Percentiles rank a stretch among this genome's conserved stretches.
phyloP scores from a whole-genome alignment of 2,329 filamentous ascomycete species.

The Diplocarpon mali region DNA sequence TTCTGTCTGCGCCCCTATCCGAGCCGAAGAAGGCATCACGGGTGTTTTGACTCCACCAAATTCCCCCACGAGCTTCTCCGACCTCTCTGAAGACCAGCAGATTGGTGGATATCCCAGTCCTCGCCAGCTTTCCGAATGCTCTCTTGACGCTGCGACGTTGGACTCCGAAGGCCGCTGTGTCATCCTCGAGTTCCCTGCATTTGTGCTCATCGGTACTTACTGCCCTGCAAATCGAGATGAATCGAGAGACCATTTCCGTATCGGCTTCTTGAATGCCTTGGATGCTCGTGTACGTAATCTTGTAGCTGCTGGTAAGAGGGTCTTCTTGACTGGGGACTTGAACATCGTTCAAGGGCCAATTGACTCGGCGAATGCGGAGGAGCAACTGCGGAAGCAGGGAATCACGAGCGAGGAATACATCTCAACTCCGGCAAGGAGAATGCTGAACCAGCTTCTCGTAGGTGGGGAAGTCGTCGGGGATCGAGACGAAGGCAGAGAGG shows the following conservation, averaged over 20 bases:
- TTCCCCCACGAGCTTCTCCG: slow-evolving; percentile 58
- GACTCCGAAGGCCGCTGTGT: slow-evolving; percentile 91
- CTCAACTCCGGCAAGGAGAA: slow-evolving; percentile 56
- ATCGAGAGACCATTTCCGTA: slow-evolving; percentile 68
- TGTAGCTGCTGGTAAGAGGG: slow-evolving; percentile 65
- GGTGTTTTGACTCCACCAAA: slow-evolving; percentile 67
- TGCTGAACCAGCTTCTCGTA: slow-evolving; percentile 79
- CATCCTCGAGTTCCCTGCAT: slow-evolving; percentile 85
- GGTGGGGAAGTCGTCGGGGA: slow-evolving; percentile 57
- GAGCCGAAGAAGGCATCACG: slow-evolving; percentile 87
- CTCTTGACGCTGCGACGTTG: slow-evolving; percentile 58
- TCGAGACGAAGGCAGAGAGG: slow-evolving; percentile 57
- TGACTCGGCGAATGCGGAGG: slow-evolving; percentile 65
- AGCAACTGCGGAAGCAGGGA: slow-evolving; percentile 59
- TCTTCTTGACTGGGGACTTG: slow-evolving; percentile 78
- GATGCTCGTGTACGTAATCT: slow-evolving; percentile 82
- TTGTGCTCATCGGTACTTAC: slow-evolving; percentile 88
- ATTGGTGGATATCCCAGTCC: slow-evolving; percentile 81
- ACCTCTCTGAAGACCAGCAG: slow-evolving; percentile 60
- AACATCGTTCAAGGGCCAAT: slow-evolving; percentile 58
- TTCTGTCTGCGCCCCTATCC: slow-evolving; percentile 70
- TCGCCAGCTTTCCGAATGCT: slow-evolving; percentile 51
- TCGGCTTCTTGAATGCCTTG: slow-evolving; percentile 67
- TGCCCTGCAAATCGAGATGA: slow-evolving; percentile 84
- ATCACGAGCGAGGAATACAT: slow-evolving; percentile 63